These are phyloP conservation scores for Gentiana straminea DNA, from an alignment of 257 asterid species.

Conservation along the genomic window DNA sequence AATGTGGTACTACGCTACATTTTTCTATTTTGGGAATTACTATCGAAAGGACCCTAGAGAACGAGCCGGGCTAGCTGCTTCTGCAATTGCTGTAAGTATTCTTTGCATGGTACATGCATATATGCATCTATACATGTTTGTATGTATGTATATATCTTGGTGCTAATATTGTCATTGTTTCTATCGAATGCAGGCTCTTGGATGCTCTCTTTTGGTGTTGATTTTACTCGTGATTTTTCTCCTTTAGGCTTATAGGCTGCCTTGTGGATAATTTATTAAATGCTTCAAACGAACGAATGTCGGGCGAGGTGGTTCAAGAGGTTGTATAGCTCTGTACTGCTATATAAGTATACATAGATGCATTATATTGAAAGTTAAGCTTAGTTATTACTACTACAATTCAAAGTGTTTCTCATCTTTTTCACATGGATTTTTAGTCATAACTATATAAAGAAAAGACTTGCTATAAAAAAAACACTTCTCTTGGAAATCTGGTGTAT, in stretches of 20 bases:
- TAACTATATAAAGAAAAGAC: background rate
- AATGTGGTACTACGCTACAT: slow-evolving; percentile 90
- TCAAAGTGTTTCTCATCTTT: background rate
- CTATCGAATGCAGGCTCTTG: slow-evolving; percentile 12
- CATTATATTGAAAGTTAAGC: too few relatives aligned
- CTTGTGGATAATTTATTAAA: too few relatives aligned
- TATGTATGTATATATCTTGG: too few relatives aligned
- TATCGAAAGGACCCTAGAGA: slow-evolving; percentile 94
- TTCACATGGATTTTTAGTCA: background rate
- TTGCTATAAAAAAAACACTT: background rate
- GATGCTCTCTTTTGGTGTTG: slow-evolving; percentile 11
- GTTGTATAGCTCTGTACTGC: slow-evolving; percentile 8
- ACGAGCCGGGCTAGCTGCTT: slow-evolving; percentile 96
- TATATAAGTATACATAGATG: too few relatives aligned
- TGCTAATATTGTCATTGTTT: background rate
- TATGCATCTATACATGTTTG: too few relatives aligned
- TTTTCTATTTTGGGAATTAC: slow-evolving; percentile 78
- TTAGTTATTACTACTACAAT: background rate
- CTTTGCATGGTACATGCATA: background rate
- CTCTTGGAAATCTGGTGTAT: background rate
- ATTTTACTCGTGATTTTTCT: slow-evolving; percentile 28
- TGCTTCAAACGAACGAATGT: background rate
- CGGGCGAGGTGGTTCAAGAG: slow-evolving; percentile 1
- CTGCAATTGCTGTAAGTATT: slow-evolving; percentile 83
- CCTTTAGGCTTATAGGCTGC: slow-evolving; percentile 34